phyloP scores from a whole-genome alignment of 2,329 filamentous ascomycete species.

The Plectosphaerella cucumerina region DNA sequence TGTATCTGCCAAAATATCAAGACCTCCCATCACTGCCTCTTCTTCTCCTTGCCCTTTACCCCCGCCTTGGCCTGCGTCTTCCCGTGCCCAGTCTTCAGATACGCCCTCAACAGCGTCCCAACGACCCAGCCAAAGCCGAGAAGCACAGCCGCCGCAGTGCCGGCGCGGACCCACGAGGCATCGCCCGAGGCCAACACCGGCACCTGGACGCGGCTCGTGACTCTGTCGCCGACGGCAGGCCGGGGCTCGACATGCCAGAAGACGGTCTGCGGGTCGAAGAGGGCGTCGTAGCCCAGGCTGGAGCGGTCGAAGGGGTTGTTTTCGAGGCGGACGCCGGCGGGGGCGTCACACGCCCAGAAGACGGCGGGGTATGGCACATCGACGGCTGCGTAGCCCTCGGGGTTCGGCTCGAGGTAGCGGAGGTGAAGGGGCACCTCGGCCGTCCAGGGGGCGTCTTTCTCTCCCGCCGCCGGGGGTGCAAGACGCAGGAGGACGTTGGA shows the following conservation, averaged over 20 bases:
- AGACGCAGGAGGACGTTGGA: slow-evolving; percentile 74
- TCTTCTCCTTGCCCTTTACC: slow-evolving; percentile 4
- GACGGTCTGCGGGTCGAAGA: slow-evolving; percentile 72
- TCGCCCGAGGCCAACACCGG: slow-evolving; percentile 60
- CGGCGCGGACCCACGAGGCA: slow-evolving; percentile 41
- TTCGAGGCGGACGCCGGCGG: slow-evolving; percentile 61
- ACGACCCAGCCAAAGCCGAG: slow-evolving; percentile 68
- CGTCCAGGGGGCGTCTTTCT: slow-evolving; percentile 46
- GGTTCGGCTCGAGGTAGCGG: slow-evolving; percentile 68
- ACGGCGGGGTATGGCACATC: slow-evolving; percentile 76
- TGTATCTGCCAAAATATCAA: neutral
- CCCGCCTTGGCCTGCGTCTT: neutral
- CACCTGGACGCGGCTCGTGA: slow-evolving; percentile 55
- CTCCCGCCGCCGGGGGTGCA: slow-evolving; percentile 40
- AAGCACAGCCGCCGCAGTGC: slow-evolving; percentile 55
- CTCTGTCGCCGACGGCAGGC: slow-evolving; percentile 25
- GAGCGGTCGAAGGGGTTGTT: slow-evolving; percentile 80
- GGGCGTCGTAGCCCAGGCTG: slow-evolving; percentile 79
- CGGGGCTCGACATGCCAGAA: slow-evolving; percentile 74
- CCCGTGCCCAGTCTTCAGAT: slow-evolving; percentile 26
- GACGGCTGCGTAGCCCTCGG: slow-evolving; percentile 47
- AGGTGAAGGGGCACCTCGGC: slow-evolving; percentile 78
- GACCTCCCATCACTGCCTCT: slow-evolving; percentile 8
- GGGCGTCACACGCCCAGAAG: slow-evolving; percentile 83
- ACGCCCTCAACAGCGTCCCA: slow-evolving; percentile 49